Evolutionary conservation across 2,329 filamentous ascomycete species (phyloP), one percentile per base, ranked within the genome.

Genomic region (Cephalotrichum gorgonifer): DNA sequence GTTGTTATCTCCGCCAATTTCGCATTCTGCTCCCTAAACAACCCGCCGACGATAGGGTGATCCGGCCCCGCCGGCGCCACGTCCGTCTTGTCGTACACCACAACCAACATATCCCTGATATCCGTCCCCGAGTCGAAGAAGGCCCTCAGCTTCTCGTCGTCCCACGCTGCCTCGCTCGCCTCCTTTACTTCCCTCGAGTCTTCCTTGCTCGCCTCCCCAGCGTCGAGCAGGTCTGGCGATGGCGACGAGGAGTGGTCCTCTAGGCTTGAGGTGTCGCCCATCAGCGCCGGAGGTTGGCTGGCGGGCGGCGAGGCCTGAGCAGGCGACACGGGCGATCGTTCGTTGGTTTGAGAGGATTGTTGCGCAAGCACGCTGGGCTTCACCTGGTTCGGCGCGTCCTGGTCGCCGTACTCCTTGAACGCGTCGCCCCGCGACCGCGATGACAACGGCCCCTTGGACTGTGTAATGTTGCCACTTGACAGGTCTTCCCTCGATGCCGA

Each of bases 31-130:
- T 95, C 87, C 45, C 81, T 82, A 70, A 94, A 97, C 49, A 97
- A 70, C 22, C 81, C 79, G 14, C 81, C 80, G 46, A 86, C 88
- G 42, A 95, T 75, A 0, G 91, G 91, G 63, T 97, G 90, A 50
- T 95, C 88, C n/a, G 79, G 76, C 1, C 85, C 80, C 7, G 85
- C 86, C 17, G 88, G 86, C 39, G 81, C 77, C 15, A 94, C 82
- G 51, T 90, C 86, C 14, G 82, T 86, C 63, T 90, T 95, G 66
- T 97, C 90, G 61, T 95, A 90, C 26, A 98, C 88, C 52, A 98
- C 86, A 33, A 90, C 78, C 47, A 97, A 75, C 62, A 97, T 78
- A 62, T 98, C 91, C 46, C 88, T 81, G 56, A 98, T 88, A 54
- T 95, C 88, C 52, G 88, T 82, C 4, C 51, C 50, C 56, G 93